phyloP scores from a whole-genome alignment of 306 rosid genomes.

The Heteromeles arbutifolia region DNA sequence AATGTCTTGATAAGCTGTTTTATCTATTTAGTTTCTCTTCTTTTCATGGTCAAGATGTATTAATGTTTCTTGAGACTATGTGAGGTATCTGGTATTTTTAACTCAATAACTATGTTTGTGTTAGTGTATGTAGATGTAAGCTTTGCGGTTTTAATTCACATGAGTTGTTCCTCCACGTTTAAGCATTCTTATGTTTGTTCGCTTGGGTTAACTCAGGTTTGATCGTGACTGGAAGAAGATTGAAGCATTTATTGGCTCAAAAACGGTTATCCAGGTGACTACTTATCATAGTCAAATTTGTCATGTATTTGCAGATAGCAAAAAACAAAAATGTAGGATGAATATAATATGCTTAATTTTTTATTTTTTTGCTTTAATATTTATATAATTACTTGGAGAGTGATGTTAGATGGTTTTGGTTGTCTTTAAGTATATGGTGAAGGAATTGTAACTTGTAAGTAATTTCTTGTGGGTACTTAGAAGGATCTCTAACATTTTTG shows the following conservation, averaged over 20 bases:
- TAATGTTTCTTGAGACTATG: background rate
- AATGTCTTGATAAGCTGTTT: background rate
- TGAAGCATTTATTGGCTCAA: slow-evolving; percentile 92
- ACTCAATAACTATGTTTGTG: background rate
- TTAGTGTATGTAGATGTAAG: background rate
- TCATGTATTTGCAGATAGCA: background rate
- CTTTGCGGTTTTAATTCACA: background rate
- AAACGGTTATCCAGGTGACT: slow-evolving; percentile 95
- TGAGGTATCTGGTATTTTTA: background rate
- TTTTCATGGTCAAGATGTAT: background rate
- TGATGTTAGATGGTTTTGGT: background rate
- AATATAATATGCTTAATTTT: background rate
- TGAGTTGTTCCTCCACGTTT: background rate
- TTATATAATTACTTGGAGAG: background rate
- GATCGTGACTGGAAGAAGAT: slow-evolving; percentile 99
- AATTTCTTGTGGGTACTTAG: background rate
- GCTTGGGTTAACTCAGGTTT: slow-evolving; percentile 42
- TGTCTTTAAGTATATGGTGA: background rate
- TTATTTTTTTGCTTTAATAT: background rate
- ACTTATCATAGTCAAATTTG: background rate
- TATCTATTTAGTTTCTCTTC: background rate
- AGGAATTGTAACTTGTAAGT: background rate
- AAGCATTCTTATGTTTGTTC: slow-evolving; percentile 4
- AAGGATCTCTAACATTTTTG: background rate
- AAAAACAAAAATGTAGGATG: background rate